These are phyloP conservation scores for Penicillium italicum DNA, from an alignment of 2,329 filamentous ascomycete genomes.

Conservation along the genomic window DNA sequence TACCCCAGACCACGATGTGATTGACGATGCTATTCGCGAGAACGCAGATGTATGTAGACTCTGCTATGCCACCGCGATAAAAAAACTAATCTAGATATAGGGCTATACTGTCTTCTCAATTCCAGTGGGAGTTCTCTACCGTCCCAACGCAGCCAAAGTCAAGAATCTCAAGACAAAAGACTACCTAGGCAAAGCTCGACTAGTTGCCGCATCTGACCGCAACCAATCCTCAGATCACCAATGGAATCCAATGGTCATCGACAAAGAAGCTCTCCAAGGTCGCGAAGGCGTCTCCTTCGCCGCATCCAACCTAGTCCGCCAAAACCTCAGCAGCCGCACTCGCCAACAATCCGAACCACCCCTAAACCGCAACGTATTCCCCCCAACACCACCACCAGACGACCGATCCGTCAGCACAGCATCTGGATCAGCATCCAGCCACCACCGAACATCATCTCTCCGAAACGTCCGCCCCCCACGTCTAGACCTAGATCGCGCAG, in stretches of 20 bases:
- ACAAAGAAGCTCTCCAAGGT: conserved; percentile 59
- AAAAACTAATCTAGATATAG: conserved; percentile 43
- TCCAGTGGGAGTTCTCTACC: conserved; percentile 89
- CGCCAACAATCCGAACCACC: conserved; percentile 84
- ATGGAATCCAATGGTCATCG: conserved; percentile 74
- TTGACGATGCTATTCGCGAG: conserved; percentile 92
- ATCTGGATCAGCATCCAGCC: conserved; percentile 20
- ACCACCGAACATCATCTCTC: conserved; percentile 47
- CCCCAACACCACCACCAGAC: conserved; percentile 97
- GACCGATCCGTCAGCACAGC: conserved; percentile 58
- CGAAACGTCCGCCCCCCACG: conserved; percentile 47
- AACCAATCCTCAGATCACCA: conserved; percentile 64
- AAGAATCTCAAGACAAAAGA: conserved; percentile 98
- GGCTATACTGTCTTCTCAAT: conserved; percentile 99
- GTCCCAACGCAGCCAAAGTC: conserved; percentile 95
- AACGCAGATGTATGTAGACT: conserved; percentile 69
- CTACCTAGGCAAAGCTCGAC: conserved; percentile 90
- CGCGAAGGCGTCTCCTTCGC: conserved; percentile 87
- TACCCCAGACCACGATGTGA: conserved; percentile 93
- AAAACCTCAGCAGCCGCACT: conserved; percentile 68
- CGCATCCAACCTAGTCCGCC: conserved; percentile 88
- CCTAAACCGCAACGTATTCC: conserved; percentile 75
- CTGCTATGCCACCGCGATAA: not conserved
- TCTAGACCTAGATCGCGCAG: conserved; percentile 39
- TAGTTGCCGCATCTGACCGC: conserved; percentile 83